Evolutionary conservation across 768 basidiomycete species (phyloP), one percentile per base, ranked within the genome.

Genomic region (Tremella yokohamensis): DNA sequence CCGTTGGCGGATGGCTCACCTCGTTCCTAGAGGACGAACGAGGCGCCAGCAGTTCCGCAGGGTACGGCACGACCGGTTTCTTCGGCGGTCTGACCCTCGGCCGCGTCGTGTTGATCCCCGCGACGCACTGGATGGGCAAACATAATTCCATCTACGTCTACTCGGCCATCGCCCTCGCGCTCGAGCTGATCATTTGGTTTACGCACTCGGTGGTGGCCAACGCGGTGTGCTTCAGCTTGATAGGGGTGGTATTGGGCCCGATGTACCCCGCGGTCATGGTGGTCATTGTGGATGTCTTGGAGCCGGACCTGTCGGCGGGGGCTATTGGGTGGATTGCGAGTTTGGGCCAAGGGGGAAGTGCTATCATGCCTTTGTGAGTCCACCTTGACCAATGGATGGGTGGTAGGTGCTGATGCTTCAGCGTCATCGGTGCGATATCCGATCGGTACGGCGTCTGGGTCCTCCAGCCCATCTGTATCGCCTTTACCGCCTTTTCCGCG

Each of bases 181-280:
- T 89, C 18, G 83, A 88, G 67, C 67, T 88, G 25, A 65, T 85
- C 7, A 78, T 89, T 39, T 89, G 87, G 87, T 79, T 85, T 25
- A 82, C 84, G 0, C 85, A 84, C 20, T 80, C 83, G 4, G 78
- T 88, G 15, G 78, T 87, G 8, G 85, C 82, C 2, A 80, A 83
- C 63, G 87, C 83, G 1, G 79, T 88, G 2, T 83, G 84, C 0
- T 80, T 88, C 20, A 81, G 85, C 1, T 63, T 87, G 47, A 76
- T 87, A 15, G 88, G 87, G 16, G 49, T 88, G 8, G 74, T 88
- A 20, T 78, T 89, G n/a, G 88, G 87, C 0, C 87, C 87, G 2
- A 83, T 88, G 78, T 88, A 85, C 68, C 86, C 86, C 1, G 82
- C 87, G 49, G 68, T 73, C 40, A 72, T 77, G 56, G 64, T 70